Base-by-base conservation (phyloP, 805 yeast genomes). In the Hanseniaspora pseudoguilliermondii region DNA sequence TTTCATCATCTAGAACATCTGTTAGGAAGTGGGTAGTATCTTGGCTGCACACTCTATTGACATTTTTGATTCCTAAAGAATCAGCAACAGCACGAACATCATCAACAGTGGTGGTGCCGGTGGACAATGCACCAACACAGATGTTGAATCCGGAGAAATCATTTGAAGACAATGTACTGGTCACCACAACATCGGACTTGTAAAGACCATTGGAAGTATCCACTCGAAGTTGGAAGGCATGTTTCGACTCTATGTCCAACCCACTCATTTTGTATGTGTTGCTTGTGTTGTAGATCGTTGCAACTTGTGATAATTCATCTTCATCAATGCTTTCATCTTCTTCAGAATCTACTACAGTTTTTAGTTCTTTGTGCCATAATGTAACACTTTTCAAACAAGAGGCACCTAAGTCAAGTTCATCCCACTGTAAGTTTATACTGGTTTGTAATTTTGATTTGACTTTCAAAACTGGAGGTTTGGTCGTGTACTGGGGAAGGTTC, bases 21-120 rank as follows among this genome's bases (percentile, higher is more conserved):
- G 82, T 75, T n/a, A 93, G 75, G 64, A 84, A 93, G 68, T 93
- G 98, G 1, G 98, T 93, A 0, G 98, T 93, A 64, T 91, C 97
- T 56, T 91, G 85, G 61, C 78, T 51, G 29, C 55, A 51, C 9
- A 18, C 11, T 43, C 48, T 51, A 25, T 32, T 35, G 20, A 51
- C 18, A 16, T 51, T 20, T n/a, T 78, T 83, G 21, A 96, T 95
- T 18, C 95, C 95, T 64, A 93, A 84, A n/a, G 77, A 75, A 29
- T 66, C 61, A 63, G 88, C 76, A 1, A 87, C 73, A 8, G 73
- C 74, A 58, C 78, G 79, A 57, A 93, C 78, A 59, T 87, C 95
- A 9, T 68, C 69, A 21, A 66, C 65, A 7, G 75, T 66, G 41
- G 80, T 70, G 39, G 72, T 72, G 47, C 77, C 73, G 13, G 41